These are phyloP conservation scores for Zalaria obscura DNA, from an alignment of 2,329 filamentous ascomycete species.

Conservation along the genomic window DNA sequence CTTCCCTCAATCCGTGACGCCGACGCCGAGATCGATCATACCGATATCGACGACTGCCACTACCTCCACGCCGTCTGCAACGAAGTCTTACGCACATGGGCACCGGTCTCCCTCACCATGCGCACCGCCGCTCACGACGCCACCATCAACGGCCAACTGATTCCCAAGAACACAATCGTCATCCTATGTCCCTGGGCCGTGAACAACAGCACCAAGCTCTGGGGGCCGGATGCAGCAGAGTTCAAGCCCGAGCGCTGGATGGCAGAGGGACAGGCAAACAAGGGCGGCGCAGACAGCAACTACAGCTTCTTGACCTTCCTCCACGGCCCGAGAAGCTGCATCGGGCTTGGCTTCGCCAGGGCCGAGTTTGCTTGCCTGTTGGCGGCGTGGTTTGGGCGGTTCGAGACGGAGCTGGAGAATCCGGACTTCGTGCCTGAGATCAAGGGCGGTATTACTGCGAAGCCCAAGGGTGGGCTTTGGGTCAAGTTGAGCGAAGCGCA, in stretches of 20 bases:
- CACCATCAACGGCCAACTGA: constrained; percentile 45
- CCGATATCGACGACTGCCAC: constrained; percentile 56
- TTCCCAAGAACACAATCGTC: constrained; percentile 59
- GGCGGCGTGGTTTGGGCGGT: constrained; percentile 62
- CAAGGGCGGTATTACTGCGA: constrained; percentile 55
- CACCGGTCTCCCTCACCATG: constrained; percentile 57
- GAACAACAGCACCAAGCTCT: constrained; percentile 55
- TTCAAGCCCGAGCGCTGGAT: constrained; percentile 76
- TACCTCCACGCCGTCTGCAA: constrained; percentile 70
- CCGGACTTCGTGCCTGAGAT: constrained; percentile 46
- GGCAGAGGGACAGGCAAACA: constrained; percentile 36
- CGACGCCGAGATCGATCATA: constrained; percentile 30
- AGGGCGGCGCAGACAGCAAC: constrained; percentile 61
- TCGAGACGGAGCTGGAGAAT: constrained; percentile 55
- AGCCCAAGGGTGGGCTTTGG: constrained; percentile 58
- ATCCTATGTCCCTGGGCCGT: constrained; percentile 51
- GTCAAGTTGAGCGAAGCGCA: constrained; percentile 53
- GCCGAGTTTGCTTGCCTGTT: constrained; percentile 76
- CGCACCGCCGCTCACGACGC: constrained; percentile 53
- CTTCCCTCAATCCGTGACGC: constrained; percentile 29
- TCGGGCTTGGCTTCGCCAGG: constrained; percentile 67
- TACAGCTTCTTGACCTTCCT: constrained; percentile 72
- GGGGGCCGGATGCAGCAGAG: constrained; percentile 59
- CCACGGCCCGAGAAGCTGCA: constrained; percentile 75
- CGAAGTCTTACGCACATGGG: constrained; percentile 60